Evolutionary conservation across 345 rosid genomes (phyloP).

Genomic region (Lumnitzera littorea): DNA sequence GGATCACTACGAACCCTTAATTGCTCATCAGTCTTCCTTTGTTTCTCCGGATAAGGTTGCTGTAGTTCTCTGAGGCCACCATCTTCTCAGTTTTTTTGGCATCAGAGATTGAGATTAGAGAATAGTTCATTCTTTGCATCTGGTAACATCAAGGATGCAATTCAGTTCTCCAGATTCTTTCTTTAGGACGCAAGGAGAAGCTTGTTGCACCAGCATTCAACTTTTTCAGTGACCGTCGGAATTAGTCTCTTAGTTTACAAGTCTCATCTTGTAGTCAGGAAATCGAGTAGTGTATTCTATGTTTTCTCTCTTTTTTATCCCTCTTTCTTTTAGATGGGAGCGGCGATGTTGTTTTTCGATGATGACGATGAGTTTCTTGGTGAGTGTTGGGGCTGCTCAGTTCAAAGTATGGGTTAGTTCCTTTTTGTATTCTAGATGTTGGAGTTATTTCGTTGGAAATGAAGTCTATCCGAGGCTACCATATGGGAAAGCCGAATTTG

Average conservation of each 20-base stretch:
- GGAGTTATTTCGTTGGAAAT: no score
- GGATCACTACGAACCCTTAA: slow-evolving; percentile 93
- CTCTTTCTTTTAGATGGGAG: no score
- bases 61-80: slow-evolving; percentile 47
- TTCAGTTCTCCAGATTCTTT: slow-evolving; percentile 17
- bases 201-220: slow-evolving; percentile 8
- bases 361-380: no score
- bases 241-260: neutral
- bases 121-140: slow-evolving; percentile 18
- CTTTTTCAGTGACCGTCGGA: neutral
- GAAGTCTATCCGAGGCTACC: no score
- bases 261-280: no score
- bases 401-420: no score
- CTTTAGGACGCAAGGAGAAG: slow-evolving; percentile 14
- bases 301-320: no score
- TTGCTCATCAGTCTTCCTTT: slow-evolving; percentile 60
- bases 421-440: no score
- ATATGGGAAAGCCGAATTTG: no score
- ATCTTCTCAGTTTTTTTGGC: slow-evolving; percentile 30
- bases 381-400: no score
- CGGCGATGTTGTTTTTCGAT: no score
- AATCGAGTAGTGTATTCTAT: no score
- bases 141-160: slow-evolving; percentile 10
- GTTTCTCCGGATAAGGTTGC: slow-evolving; percentile 88
- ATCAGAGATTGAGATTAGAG: slow-evolving; percentile 20